phyloP scores from a whole-genome alignment of 768 basidiomycete species.

The Lanmaoa rubissima region DNA sequence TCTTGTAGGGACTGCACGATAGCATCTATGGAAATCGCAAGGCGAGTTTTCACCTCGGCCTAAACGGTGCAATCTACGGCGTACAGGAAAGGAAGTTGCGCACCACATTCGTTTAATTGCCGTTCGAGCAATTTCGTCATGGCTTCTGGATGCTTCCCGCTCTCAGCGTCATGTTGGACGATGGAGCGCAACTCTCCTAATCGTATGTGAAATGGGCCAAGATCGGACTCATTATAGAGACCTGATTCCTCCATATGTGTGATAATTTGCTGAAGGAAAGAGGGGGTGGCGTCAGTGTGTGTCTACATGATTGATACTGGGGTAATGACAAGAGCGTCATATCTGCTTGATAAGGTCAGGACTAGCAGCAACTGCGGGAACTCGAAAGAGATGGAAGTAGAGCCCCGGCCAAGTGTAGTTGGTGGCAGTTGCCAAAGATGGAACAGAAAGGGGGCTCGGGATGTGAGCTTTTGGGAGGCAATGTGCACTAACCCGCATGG shows the following conservation, averaged over 20 bases:
- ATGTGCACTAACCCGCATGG: conserved; percentile 79
- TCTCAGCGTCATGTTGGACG: conserved; percentile 77
- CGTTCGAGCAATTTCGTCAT: conserved; percentile 87
- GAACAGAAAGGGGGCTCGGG: conserved; percentile 4
- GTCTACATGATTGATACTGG: conserved; percentile 21
- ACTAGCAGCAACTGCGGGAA: conserved; percentile 15
- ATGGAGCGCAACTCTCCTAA: conserved; percentile 81
- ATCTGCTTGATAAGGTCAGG: conserved; percentile 29
- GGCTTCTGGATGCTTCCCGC: conserved; percentile 79
- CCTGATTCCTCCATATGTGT: conserved; percentile 95
- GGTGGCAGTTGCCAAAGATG: background rate
- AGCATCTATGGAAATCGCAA: conserved; percentile 49
- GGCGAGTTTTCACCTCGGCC: background rate
- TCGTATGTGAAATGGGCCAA: conserved; percentile 82
- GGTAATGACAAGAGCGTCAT: conserved; percentile 17
- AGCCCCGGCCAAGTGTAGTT: background rate
- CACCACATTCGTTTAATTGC: conserved; percentile 91
- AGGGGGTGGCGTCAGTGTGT: conserved; percentile 23
- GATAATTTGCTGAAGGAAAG: conserved; percentile 74
- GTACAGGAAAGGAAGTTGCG: conserved; percentile 32
- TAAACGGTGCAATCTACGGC: background rate
- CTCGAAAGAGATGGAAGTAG: conserved; percentile 6
- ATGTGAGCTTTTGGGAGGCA: background rate
- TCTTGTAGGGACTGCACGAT: conserved; percentile 77
- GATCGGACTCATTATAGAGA: conserved; percentile 89